These are phyloP conservation scores for Circinella umbellata DNA, from an alignment of 371 early-diverging fungal species.

Conservation along the genomic window DNA sequence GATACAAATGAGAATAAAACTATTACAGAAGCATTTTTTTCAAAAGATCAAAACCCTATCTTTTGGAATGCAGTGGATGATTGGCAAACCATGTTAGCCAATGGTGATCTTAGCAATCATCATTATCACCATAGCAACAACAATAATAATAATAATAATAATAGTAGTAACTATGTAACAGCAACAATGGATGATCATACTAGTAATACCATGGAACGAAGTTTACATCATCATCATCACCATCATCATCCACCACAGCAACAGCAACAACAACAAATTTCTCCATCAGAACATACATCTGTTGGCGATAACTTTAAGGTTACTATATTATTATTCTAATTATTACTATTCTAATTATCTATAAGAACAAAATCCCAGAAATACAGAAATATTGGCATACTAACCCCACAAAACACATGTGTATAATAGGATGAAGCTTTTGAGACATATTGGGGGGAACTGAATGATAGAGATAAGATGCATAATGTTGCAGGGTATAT, in stretches of 20 bases:
- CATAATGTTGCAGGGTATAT: conserved; percentile 56
- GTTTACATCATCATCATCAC: background rate
- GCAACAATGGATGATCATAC: too few relatives aligned
- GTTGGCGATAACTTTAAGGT: background rate
- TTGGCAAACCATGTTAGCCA: conserved; percentile 41
- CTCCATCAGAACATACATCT: background rate
- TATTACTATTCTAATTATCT: background rate
- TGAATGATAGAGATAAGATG: conserved; percentile 46
- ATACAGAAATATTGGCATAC: background rate
- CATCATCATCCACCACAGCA: conserved; percentile 10
- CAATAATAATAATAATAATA: conserved; percentile 9
- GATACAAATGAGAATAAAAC: conserved; percentile 21
- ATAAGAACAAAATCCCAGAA: too few relatives aligned
- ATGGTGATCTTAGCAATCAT: conserved; percentile 24
- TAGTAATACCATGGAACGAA: too few relatives aligned
- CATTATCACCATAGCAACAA: conserved; percentile 4
- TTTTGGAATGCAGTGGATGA: conserved; percentile 44
- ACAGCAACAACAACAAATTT: conserved; percentile 7
- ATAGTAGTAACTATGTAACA: too few relatives aligned
- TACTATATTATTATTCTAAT: too few relatives aligned
- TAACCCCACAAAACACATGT: background rate
- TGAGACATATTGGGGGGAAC: conserved; percentile 49
- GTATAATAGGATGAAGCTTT: conserved; percentile 37
- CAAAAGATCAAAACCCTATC: conserved; percentile 36
- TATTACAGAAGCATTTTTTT: conserved; percentile 32